phyloP scores from a whole-genome alignment of 2,329 filamentous ascomycete genomes.

The Chrysoporthe deuterocubensis region DNA sequence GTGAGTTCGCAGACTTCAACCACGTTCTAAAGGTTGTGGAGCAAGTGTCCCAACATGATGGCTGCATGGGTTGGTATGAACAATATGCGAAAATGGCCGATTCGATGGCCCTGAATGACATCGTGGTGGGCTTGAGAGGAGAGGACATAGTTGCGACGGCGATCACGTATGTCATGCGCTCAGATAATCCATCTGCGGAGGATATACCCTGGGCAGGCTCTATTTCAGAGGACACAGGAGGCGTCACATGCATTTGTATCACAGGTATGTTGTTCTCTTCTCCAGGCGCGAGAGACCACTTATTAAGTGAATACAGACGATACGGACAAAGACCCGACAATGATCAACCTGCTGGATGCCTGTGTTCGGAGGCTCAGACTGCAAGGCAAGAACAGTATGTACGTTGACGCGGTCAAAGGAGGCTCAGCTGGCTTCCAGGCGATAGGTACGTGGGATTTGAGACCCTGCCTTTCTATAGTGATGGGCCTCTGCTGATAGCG shows the following conservation, averaged over 20 bases:
- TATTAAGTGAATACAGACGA: slow-evolving; percentile 39
- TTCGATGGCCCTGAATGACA: slow-evolving; percentile 53
- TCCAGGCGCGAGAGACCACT: neutral
- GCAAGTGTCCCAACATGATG: slow-evolving; percentile 49
- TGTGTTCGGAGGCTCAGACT: slow-evolving; percentile 53
- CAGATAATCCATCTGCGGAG: slow-evolving; percentile 49
- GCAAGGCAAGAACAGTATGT: slow-evolving; percentile 57
- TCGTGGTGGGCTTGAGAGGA: slow-evolving; percentile 57
- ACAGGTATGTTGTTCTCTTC: slow-evolving; percentile 46
- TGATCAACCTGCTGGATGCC: slow-evolving; percentile 57
- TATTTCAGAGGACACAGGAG: slow-evolving; percentile 57
- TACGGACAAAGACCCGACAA: slow-evolving; percentile 51
- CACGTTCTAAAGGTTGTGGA: slow-evolving; percentile 55
- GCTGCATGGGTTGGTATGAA: slow-evolving; percentile 62
- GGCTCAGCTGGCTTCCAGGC: slow-evolving; percentile 55
- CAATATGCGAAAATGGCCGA: slow-evolving; percentile 58
- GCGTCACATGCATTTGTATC: slow-evolving; percentile 65
- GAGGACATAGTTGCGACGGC: slow-evolving; percentile 56
- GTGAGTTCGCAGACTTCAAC: slow-evolving; percentile 50
- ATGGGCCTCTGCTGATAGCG: slow-evolving; percentile 16
- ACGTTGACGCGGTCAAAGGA: slow-evolving; percentile 58
- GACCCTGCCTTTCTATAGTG: neutral
- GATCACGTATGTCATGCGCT: slow-evolving; percentile 55
- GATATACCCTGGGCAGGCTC: slow-evolving; percentile 61
- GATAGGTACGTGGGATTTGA: slow-evolving; percentile 50